These are phyloP conservation scores for Flaveria ramosissima DNA, from an alignment of 129 eudicot genomes.

Conservation along the genomic window DNA sequence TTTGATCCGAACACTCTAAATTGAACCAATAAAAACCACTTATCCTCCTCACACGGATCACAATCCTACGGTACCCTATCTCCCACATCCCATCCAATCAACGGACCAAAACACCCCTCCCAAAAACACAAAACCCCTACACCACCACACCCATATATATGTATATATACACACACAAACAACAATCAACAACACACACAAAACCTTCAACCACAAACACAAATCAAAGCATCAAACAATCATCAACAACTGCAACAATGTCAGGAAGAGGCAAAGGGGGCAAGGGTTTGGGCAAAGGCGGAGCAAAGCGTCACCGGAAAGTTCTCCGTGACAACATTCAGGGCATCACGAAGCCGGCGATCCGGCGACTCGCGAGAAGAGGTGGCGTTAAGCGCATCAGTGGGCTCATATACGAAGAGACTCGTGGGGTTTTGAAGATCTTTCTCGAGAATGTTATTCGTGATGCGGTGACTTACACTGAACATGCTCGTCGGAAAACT, in stretches of 20 bases:
- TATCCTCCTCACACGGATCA: not conserved
- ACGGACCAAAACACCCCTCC: not conserved
- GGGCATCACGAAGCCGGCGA: conserved; percentile 26
- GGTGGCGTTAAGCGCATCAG: conserved; percentile 33
- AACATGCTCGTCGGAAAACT: conserved; percentile 25
- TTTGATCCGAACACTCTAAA: not conserved
- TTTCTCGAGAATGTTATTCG: conserved; percentile 25
- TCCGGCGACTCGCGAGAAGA: conserved; percentile 23
- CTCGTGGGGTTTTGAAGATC: conserved; percentile 28
- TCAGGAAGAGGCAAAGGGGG: conserved; percentile 40
- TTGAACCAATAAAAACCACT: not conserved
- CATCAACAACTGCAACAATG: not conserved
- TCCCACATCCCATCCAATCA: not conserved
- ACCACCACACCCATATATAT: too few species aligned
- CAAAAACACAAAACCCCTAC: not conserved
- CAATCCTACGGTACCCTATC: not conserved
- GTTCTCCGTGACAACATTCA: conserved; percentile 37
- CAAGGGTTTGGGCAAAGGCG: conserved; percentile 38
- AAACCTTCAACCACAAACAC: not conserved
- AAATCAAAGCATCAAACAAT: not conserved
- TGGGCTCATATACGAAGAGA: conserved; percentile 24
- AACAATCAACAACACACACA: too few species aligned
- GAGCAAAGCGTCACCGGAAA: conserved; percentile 37
- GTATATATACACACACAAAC: not conserved
- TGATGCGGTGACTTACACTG: conserved; percentile 21